These are phyloP conservation scores for Beauveria sp. DNA, from an alignment of 2,329 filamentous ascomycete species.

Conservation along the genomic window DNA sequence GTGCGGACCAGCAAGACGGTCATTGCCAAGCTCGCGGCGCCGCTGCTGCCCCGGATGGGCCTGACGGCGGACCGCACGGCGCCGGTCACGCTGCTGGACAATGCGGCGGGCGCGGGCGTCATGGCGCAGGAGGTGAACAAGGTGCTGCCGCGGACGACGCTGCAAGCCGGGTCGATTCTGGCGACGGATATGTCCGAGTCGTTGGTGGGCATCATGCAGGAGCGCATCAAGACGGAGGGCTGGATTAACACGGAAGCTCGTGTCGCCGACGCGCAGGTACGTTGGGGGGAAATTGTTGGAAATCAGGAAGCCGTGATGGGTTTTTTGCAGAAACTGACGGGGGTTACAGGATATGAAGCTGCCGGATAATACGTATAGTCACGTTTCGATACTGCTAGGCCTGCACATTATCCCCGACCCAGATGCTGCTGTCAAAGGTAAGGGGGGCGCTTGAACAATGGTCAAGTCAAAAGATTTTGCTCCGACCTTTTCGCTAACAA, in stretches of 20 bases:
- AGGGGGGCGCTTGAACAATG: background rate
- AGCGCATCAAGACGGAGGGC: constrained; percentile 29
- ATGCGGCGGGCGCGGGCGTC: constrained; percentile 45
- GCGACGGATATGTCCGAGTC: constrained; percentile 39
- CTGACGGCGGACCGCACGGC: constrained; percentile 6
- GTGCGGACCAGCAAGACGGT: background rate
- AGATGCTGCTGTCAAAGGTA: constrained; percentile 23
- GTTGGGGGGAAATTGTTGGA: constrained; percentile 6
- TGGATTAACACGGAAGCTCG: constrained; percentile 40
- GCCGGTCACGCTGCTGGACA: constrained; percentile 39
- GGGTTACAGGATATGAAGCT: constrained; percentile 31
- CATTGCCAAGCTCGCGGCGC: constrained; percentile 4
- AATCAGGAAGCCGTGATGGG: background rate
- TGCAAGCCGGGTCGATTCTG: constrained; percentile 37
- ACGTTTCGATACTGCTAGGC: constrained; percentile 39
- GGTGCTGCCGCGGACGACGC: constrained; percentile 27
- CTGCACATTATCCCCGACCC: constrained; percentile 39
- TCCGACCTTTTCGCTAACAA: background rate
- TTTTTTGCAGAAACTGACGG: background rate
- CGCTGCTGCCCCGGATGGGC: constrained; percentile 8
- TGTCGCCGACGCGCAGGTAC: constrained; percentile 39
- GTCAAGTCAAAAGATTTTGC: too few relatives aligned
- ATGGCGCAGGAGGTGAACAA: constrained; percentile 37
- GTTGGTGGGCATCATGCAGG: constrained; percentile 33
- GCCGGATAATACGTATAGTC: constrained; percentile 30